Base-by-base conservation (phyloP, 2,329 filamentous ascomycete species). In the Tolypocladium nubicola region DNA sequence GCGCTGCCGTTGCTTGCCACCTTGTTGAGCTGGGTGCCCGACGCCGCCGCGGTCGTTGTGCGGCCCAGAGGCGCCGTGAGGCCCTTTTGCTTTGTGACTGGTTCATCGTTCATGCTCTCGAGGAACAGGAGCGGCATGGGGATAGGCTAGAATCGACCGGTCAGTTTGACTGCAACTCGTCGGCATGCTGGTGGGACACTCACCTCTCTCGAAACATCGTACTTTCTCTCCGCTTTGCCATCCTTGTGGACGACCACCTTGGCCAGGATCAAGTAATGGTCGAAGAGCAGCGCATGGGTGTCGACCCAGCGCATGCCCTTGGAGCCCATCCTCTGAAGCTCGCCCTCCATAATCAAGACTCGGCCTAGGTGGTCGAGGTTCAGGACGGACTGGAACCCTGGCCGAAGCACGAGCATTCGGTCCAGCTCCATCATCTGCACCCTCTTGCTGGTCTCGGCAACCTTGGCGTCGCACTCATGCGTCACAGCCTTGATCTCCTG, bases 71-170 rank as follows among this genome's bases (percentile, higher is more conserved):
- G 82, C 1, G 83, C 79, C 1, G 86, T 83, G 55, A 93, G 83
- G 49, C 89, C 86, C 68, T 90, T 92, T 64, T 83, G 80, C 70
- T 94, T 96, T 57, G 92, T 83, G 7, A 97, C 88, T 0, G 94
- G 86, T 62, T 96, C 90, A 62, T 99, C 95, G 63, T 93, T 90
- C 63, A 89, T 87, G 69, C 89, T 96, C 72, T 99, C 95, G 0
- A 99, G 78, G 54, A 96, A 89, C 33, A 99, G 78, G 2, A 99
- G 79, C 64, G 96, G 92, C 93, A 99, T 99, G 0, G 94, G 94
- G 61, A 99, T 97, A 8, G 89, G 90, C 77, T 88, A 50, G 11
- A 14, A 61, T 67, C 73, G 61, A 73, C 67, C 10, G 4, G 19
- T 40, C 62, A 62, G 38, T 21, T 43, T 40, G 23, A 38, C 56